Evolutionary conservation across 768 basidiomycete genomes (phyloP).

Genomic region (Harrya chromipes): DNA sequence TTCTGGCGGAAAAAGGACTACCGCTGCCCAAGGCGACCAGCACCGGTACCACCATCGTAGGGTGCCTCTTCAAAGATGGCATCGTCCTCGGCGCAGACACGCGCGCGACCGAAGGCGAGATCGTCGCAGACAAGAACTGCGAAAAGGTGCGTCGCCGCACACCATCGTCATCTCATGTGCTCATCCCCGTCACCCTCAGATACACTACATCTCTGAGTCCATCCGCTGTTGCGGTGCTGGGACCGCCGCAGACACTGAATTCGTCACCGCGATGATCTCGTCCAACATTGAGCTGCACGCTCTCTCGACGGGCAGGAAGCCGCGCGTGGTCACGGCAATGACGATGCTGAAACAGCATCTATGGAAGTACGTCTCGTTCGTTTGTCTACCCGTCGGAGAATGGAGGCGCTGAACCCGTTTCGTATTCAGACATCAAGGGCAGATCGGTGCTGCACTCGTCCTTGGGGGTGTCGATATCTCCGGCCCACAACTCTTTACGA

Average conservation of each 20-base stretch:
- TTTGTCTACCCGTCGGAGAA: no score
- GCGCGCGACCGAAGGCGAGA: conserved; percentile 88
- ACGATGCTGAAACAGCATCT: conserved; percentile 98
- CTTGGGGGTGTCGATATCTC: conserved; percentile 95
- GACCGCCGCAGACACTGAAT: conserved; percentile 98
- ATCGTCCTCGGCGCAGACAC: conserved; percentile 96
- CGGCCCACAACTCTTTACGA: conserved; percentile 93
- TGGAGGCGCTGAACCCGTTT: background rate
- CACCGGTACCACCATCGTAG: conserved; percentile 97
- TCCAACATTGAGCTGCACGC: conserved; percentile 94
- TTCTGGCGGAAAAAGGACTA: conserved; percentile 65
- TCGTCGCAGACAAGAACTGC: conserved; percentile 99
- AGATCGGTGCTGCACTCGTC: conserved; percentile 93
- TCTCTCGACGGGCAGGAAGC: conserved; percentile 86
- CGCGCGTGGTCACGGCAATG: conserved; percentile 96
- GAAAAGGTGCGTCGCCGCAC: conserved; percentile 72
- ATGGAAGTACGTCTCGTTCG: conserved; percentile 56
- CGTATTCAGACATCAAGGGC: conserved; percentile 75
- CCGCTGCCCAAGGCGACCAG: conserved; percentile 82
- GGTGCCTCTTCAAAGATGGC: conserved; percentile 89
- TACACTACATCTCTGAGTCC: conserved; percentile 93
- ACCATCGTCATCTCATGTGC: background rate
- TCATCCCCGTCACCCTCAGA: conserved; percentile 45
- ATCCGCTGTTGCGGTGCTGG: conserved; percentile 99
- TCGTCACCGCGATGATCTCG: conserved; percentile 90